A percentile compares a stretch with the other conserved stretches of the same genome.
Conservation (phyloP, 2,329 filamentous ascomycete species). For the Claviceps digitariae region DNA sequence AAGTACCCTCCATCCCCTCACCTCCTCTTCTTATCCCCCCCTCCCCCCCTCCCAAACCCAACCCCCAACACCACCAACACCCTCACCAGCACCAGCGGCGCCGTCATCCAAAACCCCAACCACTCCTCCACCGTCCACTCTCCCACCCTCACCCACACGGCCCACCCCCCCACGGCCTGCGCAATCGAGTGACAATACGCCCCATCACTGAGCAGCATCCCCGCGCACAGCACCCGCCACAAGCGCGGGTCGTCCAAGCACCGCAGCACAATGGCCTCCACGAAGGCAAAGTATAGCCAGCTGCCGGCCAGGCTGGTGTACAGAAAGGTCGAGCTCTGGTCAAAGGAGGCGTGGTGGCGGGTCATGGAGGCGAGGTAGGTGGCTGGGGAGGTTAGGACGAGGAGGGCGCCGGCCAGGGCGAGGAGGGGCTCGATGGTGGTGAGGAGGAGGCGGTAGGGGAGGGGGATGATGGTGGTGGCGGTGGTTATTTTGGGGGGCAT, state of each 20-base stretch:
- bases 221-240: constrained; percentile 21
- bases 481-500: background rate
- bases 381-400: constrained; percentile 15
- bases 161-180: constrained; percentile 22
- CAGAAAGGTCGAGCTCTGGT: constrained; percentile 11
- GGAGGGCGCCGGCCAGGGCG: constrained; percentile 17
- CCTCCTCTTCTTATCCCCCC: too few species aligned
- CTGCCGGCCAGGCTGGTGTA: constrained; percentile 6
- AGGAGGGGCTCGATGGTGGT: constrained; percentile 22
- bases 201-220: constrained; percentile 23
- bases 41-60: constrained; percentile 8
- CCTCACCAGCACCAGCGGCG: constrained; percentile 15
- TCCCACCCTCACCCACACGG: constrained; percentile 9
- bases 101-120: constrained; percentile 13
- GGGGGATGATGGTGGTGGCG: constrained; percentile 15
- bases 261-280: constrained; percentile 22
- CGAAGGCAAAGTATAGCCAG: constrained; percentile 23
- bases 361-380: constrained; percentile 18
- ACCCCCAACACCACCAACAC: constrained; percentile 17
- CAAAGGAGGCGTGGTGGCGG: constrained; percentile 10
- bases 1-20: background rate
- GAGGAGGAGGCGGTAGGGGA: constrained; percentile 19
- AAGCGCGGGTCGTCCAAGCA: constrained; percentile 18
- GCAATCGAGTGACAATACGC: constrained; percentile 16
- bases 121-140: constrained; percentile 19